Conservation (phyloP, 345 rosid species). For the Fremontodendron californicum region DNA sequence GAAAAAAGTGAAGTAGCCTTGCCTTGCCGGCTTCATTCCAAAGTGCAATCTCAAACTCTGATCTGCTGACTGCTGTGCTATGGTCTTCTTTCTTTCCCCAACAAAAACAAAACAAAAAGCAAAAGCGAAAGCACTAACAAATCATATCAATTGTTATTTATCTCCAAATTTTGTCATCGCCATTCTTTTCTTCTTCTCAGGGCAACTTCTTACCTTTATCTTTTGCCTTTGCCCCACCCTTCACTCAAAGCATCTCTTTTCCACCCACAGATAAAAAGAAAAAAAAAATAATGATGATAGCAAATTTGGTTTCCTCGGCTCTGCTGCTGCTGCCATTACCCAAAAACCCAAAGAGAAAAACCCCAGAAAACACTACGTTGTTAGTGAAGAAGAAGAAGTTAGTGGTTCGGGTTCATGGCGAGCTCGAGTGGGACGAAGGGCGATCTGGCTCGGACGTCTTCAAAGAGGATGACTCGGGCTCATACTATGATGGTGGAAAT, state of each 20-base stretch:
- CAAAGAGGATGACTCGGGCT: slow-evolving; percentile 48
- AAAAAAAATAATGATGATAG: slow-evolving; percentile 18
- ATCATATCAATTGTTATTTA: too few species aligned
- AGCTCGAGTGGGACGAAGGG: slow-evolving; percentile 67
- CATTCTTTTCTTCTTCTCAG: slow-evolving; percentile 55
- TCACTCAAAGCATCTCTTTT: slow-evolving; percentile 55
- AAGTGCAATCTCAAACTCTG: too few species aligned
- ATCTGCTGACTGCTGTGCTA: too few species aligned
- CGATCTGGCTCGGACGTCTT: slow-evolving; percentile 33
- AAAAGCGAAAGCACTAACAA: too few species aligned
- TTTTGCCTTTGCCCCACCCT: slow-evolving; percentile 54
- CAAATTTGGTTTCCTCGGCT: not conserved
- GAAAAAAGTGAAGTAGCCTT: too few species aligned
- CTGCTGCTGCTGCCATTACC: not conserved
- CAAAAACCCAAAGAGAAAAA: not conserved
- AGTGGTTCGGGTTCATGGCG: slow-evolving; percentile 45
- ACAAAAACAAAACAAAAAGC: too few species aligned
- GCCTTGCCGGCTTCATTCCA: too few species aligned
- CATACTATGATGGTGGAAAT: slow-evolving; percentile 43
- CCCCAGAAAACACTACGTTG: not conserved
- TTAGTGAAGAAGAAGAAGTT: not conserved
- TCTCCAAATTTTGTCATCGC: too few species aligned
- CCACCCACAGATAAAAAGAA: slow-evolving; percentile 9
- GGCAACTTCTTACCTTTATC: slow-evolving; percentile 35
- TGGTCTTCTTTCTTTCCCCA: too few species aligned